Base-by-base conservation (phyloP, 2,329 filamentous ascomycete species). In the Hymenoscyphus linearis region DNA sequence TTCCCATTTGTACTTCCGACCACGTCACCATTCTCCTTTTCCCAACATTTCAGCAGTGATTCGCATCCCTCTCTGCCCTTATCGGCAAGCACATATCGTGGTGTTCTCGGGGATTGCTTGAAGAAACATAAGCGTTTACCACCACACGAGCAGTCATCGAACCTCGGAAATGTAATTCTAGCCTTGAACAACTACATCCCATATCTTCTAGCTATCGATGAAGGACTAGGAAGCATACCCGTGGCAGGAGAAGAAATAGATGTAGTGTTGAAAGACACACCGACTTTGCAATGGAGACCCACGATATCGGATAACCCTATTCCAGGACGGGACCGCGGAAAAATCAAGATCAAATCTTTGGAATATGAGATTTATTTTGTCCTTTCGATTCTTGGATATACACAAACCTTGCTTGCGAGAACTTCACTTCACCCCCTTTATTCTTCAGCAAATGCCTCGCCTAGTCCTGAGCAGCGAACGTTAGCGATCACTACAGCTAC, bases 61-160 rank as follows among this genome's bases (percentile, higher is more conserved):
- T 91, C 91, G 2, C 93, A 98, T 75, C 93, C 95, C 3, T 96
- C 93, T 0, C 82, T 99, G 50, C 91, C 92, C 26, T 84, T 93
- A 69, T 84, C 85, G 59, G 88, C 91, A 25, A 93, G 92, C 67
- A 93, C 90, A 9, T 86, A 91, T 71, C 90, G 95, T 63, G 89
- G 90, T 68, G 85, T 96, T 18, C 82, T 97, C 57, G 87, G 91
- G 69, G 87, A 93, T 74, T 84, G 86, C 2, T 81, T 99, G 63
- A 98, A 98, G 77, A 86, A 86, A 68, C 87, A 97, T 80, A 98
- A 96, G 76, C 86, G 91, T 58, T 83, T 96, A n/a, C 82, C 90
- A 3, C 80, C 88, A 9, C 73, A 83, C 10, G 86, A 89, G 26
- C 90, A 91, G 74, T 78, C 85, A 5, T 80, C 86, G 25, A 86